phyloP scores from a whole-genome alignment of 805 yeast species.

The Saccharomyces mikatae region DNA sequence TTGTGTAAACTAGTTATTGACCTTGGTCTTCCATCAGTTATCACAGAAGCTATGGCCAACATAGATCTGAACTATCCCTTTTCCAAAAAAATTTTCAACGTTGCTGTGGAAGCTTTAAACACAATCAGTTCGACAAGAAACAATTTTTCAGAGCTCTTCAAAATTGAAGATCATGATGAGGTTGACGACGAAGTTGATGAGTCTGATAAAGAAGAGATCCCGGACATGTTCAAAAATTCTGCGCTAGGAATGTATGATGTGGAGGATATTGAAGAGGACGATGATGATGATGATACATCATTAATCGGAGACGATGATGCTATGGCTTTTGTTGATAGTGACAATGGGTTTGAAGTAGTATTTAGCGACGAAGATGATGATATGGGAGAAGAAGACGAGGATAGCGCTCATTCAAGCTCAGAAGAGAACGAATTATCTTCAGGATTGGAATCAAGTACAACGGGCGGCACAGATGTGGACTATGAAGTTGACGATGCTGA shows the following conservation, averaged over 20 bases:
- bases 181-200: conserved; percentile 52
- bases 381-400: conserved; percentile 28
- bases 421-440: background rate
- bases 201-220: conserved; percentile 59
- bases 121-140: conserved; percentile 48
- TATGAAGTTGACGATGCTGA: conserved; percentile 25
- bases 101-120: conserved; percentile 52
- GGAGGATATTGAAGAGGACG: conserved; percentile 60
- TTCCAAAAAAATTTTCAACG: conserved; percentile 49
- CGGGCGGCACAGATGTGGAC: conserved; percentile 8
- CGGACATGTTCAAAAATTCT: conserved; percentile 79
- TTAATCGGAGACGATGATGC: conserved; percentile 40
- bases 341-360: conserved; percentile 31
- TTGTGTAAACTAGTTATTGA: conserved; percentile 64
- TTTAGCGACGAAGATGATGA: conserved; percentile 30
- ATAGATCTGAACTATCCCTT: conserved; percentile 70
- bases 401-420: conserved; percentile 8
- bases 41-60: conserved; percentile 53
- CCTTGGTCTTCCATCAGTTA: conserved; percentile 47
- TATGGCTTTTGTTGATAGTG: conserved; percentile 32
- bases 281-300: conserved; percentile 45
- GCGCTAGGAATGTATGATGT: conserved; percentile 92
- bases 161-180: conserved; percentile 51
- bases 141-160: conserved; percentile 50
- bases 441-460: background rate